Evolutionary conservation across 441 rosid genomes (phyloP).

Genomic region (Erysimum pusillum): DNA sequence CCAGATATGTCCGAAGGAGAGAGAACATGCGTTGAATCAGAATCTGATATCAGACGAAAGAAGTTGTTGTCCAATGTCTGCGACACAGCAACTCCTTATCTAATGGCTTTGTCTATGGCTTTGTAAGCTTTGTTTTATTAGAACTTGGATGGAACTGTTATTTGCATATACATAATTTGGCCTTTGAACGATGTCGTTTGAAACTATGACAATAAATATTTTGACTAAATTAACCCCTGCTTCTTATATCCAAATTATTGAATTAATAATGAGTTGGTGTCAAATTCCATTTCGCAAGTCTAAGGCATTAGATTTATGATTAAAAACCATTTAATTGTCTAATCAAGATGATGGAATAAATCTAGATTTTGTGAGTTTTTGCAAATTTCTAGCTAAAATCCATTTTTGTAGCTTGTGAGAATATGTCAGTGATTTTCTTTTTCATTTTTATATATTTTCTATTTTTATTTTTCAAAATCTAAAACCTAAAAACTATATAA

Average conservation of each 20-base stretch:
- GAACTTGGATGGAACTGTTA: not conserved
- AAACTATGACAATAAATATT: not conserved
- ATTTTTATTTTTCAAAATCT: too few relatives aligned
- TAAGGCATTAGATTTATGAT: too few relatives aligned
- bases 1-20: constrained; percentile 84
- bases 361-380: too few relatives aligned
- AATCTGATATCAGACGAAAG: not conserved
- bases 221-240: not conserved
- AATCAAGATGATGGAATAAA: too few relatives aligned
- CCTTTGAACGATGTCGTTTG: not conserved
- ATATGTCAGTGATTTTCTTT: too few relatives aligned
- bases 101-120: constrained; percentile 27
- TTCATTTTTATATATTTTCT: too few relatives aligned
- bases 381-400: too few relatives aligned
- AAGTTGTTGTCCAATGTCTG: constrained; percentile 1
- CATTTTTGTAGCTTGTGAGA: too few relatives aligned
- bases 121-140: constrained; percentile 22
- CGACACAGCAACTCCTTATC: not conserved
- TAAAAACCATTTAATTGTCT: too few relatives aligned
- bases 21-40: constrained; percentile 60
- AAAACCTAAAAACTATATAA: too few relatives aligned
- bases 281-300: too few relatives aligned
- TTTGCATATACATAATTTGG: constrained; percentile 13
- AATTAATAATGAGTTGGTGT: not conserved
- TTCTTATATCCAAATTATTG: not conserved